Percentiles rank a stretch among this genome's conserved stretches.
These are phyloP conservation scores for Chrysosphaeria jannelii DNA, from an alignment of 2,329 filamentous ascomycete genomes.

Conservation along the genomic window DNA sequence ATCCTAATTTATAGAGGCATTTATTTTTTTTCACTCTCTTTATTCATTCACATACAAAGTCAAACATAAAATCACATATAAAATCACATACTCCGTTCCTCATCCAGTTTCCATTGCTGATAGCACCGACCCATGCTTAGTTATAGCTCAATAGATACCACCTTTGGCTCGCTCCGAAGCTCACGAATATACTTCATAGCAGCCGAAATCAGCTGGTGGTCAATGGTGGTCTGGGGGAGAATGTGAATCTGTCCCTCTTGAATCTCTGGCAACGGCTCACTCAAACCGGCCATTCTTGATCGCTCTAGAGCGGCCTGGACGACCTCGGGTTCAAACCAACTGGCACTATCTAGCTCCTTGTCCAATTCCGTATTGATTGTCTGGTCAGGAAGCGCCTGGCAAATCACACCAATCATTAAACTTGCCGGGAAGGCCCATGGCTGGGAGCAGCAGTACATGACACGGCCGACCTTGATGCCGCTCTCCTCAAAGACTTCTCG, in stretches of 20 bases:
- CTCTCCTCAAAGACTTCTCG: conserved; percentile 71
- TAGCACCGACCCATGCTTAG: too few species aligned
- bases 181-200: too few species aligned
- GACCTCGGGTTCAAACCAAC: conserved; percentile 65
- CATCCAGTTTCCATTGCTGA: too few species aligned
- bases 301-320: conserved; percentile 43
- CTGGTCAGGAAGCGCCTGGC: conserved; percentile 64
- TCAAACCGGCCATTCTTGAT: conserved; percentile 36
- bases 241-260: conserved; percentile 51
- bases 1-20: too few species aligned
- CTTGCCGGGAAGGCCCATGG: conserved; percentile 71
- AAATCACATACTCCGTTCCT: too few species aligned
- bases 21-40: too few species aligned
- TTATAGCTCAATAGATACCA: too few species aligned
- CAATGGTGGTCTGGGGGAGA: conserved; percentile 71
- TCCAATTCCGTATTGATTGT: conserved; percentile 60
- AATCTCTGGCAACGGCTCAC: too few species aligned
- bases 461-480: conserved; percentile 44
- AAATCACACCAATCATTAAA: conserved; percentile 68
- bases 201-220: conserved; percentile 57
- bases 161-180: too few species aligned
- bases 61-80: too few species aligned
- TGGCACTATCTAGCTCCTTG: conserved; percentile 66
- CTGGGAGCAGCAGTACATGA: conserved; percentile 58
- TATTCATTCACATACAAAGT: too few species aligned